Conservation (phyloP, 495 filamentous ascomycete species). For the Aspergillus olivimuriae region DNA sequence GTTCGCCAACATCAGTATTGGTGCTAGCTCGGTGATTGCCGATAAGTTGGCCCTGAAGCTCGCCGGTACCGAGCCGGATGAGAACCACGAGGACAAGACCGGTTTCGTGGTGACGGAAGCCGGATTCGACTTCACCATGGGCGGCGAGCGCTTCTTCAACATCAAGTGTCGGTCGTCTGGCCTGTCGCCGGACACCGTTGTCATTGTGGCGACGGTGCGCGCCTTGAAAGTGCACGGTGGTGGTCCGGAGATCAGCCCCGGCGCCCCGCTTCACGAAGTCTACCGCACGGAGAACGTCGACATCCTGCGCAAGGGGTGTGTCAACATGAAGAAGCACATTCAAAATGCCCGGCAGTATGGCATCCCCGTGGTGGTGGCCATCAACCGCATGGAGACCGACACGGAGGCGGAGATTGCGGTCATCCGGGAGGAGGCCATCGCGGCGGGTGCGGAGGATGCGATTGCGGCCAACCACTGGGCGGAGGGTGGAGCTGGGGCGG, state of each 20-base stretch:
- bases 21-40: constrained; percentile 87
- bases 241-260: constrained; percentile 84
- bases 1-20: constrained; percentile 97
- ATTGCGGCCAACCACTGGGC: constrained; percentile 96
- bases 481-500: constrained; percentile 84
- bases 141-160: constrained; percentile 98
- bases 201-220: constrained; percentile 91
- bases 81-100: constrained; percentile 74
- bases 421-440: constrained; percentile 83
- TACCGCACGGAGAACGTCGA: constrained; percentile 94
- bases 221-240: constrained; percentile 96
- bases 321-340: constrained; percentile 93
- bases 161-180: constrained; percentile 98
- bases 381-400: constrained; percentile 93
- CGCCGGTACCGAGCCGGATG: constrained; percentile 90
- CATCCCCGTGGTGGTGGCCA: constrained; percentile 92
- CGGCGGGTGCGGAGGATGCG: constrained; percentile 89
- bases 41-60: constrained; percentile 95
- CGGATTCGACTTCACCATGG: constrained; percentile 99
- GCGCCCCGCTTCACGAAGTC: constrained; percentile 70
- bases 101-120: constrained; percentile 98
- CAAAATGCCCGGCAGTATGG: constrained; percentile 81
- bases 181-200: constrained; percentile 83
- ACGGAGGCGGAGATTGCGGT: constrained; percentile 87
- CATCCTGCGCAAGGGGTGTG: constrained; percentile 77